A percentile compares a stretch with the other conserved stretches of the same genome.
Conservation (phyloP, 2,329 filamentous ascomycete genomes). For the Talaromyces funiculosus region DNA sequence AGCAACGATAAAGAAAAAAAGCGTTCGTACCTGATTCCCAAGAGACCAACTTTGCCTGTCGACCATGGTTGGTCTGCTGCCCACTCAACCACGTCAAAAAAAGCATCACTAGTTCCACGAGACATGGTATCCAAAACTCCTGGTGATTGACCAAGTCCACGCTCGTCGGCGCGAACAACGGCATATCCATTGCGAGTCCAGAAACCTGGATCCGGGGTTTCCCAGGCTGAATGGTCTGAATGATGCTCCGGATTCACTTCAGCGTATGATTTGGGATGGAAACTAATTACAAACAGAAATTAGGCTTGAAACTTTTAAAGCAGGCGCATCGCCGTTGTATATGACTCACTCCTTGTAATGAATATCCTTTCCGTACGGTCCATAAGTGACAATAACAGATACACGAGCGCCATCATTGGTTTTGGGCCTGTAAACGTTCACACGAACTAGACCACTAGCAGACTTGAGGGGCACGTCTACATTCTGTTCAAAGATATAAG, state of each 20-base stretch:
- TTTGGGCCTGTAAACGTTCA: constrained; percentile 50
- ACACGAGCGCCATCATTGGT: constrained; percentile 23
- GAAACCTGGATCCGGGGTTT: constrained; percentile 53
- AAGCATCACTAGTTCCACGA: constrained; percentile 46
- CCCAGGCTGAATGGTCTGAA: constrained; percentile 53
- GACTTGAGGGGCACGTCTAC: constrained; percentile 36
- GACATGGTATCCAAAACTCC: constrained; percentile 52
- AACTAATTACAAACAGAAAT: constrained; percentile 28
- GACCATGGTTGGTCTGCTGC: constrained; percentile 41
- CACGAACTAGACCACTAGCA: constrained; percentile 38
- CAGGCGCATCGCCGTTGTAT: neutral
- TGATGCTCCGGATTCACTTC: constrained; percentile 52
- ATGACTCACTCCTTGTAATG: constrained; percentile 47
- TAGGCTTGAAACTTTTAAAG: neutral
- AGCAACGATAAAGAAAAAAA: neutral
- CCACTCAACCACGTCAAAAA: constrained; percentile 51
- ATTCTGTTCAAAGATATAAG: constrained; percentile 49
- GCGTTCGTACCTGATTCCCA: constrained; percentile 39
- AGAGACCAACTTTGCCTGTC: constrained; percentile 46
- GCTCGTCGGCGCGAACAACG: constrained; percentile 51
- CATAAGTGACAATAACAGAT: constrained; percentile 65
- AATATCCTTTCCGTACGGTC: constrained; percentile 69
- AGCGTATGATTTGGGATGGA: constrained; percentile 47
- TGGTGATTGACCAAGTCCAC: constrained; percentile 48
- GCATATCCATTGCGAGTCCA: constrained; percentile 54